These are phyloP conservation scores for Saccharomyces hybrid DNA, from an alignment of 1,139 yeast species.

Conservation along the genomic window DNA sequence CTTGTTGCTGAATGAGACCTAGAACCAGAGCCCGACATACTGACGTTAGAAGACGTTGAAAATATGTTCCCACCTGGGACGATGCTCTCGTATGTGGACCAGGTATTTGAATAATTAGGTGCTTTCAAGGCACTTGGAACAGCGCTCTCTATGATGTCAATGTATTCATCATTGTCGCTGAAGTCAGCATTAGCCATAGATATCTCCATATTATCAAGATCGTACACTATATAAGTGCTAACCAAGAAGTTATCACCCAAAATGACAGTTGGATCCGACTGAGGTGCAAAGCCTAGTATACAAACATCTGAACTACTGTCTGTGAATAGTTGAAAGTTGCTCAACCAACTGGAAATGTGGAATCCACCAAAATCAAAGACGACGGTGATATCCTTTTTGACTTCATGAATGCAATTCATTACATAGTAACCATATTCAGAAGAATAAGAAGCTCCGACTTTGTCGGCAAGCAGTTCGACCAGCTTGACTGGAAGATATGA, in stretches of 20 bases:
- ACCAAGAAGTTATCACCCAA: slow-evolving; percentile 71
- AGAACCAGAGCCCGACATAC: not conserved
- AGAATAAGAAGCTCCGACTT: slow-evolving; percentile 36
- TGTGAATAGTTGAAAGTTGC: slow-evolving; percentile 31
- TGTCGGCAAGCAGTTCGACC: slow-evolving; percentile 34
- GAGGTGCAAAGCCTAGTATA: slow-evolving; percentile 32
- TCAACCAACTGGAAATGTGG: slow-evolving; percentile 40
- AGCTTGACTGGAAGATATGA: slow-evolving; percentile 43
- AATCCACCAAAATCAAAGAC: slow-evolving; percentile 47
- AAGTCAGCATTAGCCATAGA: slow-evolving; percentile 56
- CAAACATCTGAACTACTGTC: slow-evolving; percentile 21
- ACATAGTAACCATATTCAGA: slow-evolving; percentile 32
- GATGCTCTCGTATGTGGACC: slow-evolving; percentile 17
- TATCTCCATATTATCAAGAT: slow-evolving; percentile 56
- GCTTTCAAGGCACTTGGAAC: slow-evolving; percentile 44
- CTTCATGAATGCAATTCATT: slow-evolving; percentile 9
- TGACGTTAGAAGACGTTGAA: not conserved
- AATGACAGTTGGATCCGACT: slow-evolving; percentile 32
- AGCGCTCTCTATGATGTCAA: slow-evolving; percentile 37
- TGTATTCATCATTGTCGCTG: slow-evolving; percentile 33
- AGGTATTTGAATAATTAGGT: slow-evolving; percentile 34
- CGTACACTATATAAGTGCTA: slow-evolving; percentile 69
- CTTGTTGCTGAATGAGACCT: not conserved
- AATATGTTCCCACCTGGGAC: slow-evolving; percentile 1
- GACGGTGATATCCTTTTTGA: slow-evolving; percentile 23